Base-by-base conservation (phyloP, 768 basidiomycete species). In the Daedaleopsis sinensis region DNA sequence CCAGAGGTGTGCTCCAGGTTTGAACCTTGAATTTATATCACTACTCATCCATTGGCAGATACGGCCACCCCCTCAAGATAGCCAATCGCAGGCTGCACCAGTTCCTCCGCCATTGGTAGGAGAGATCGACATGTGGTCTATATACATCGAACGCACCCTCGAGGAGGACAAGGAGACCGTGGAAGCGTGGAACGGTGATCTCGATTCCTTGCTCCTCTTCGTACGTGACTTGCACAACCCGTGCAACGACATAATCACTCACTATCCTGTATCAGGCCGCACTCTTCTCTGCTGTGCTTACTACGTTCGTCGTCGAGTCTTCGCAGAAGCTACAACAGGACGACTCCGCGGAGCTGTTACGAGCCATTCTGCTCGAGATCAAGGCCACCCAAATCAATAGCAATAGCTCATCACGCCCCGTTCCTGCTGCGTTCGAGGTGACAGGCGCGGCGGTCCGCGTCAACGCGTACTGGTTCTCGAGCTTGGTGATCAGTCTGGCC, bases 401-500 rank as follows among this genome's bases (percentile, higher is more conserved):
- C 4, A 24, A 13, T 19, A 38, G 23, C 21, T 19, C 48, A 48
- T 51, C 12, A 23, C 55, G n/a, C 10, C 43, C 44, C 32, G 24
- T 46, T n/a, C 23, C 46, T 19, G 51, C 60, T 7, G 39, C 66
- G 3, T 64, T 66, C 59, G 19, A 35, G 12, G 58, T 70, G 1
- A 72, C 74, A 16, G 55, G 59, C 4, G 73, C 75, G 13, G 64
- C 77, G 1, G 62, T 79, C 37, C 77, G 76, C 64, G 63, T 73
- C 38, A 83, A 83, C 58, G 66, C 64, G 0, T 67, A 81, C 5
- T 83, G 79, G 79, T 80, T 83, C 64, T 43, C 65, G 24, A 70
- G 70, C 52, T 60, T 74, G 2, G 54, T 66, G 3, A 68, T 80
- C 46, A 82, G 79, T 61, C 70, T 84, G 7, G 71, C 71, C 3